Base-by-base conservation (phyloP, 1,139 yeast species). In the Debaryomyces coudertii region DNA sequence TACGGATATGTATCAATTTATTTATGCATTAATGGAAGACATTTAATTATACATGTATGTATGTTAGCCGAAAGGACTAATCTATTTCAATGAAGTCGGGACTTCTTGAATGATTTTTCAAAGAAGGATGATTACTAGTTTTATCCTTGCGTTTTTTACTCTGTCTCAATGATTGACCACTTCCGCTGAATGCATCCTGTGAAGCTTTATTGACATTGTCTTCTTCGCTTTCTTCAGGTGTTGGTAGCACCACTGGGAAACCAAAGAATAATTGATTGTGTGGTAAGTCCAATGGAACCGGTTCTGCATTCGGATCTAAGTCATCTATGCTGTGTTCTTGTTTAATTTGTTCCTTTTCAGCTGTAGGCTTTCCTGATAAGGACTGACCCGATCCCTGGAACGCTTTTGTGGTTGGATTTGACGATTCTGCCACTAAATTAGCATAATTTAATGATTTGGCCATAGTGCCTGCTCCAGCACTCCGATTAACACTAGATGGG, bases 201-300 rank as follows among this genome's bases (percentile, higher is more conserved):
- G 50, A 52, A 30, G 46, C 36, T 7, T 56, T 53, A 14, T 58
- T 54, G 9, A 63, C 62, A 11, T 18, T 18, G 29, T 70, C 72
- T 9, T 61, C 61, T 11, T 68, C 73, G 0, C 63, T 67, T 24
- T 69, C 76, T 38, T 73, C 80, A 11, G 74, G 77, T 15, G 76
- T 77, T 7, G 90, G 86, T n/a, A 90, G 84, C 3, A 83, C 79
- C 4, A 88, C 81, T 0, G 98, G 97, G 63, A 85, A 93, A 1
- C 99, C 99, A 65, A 95, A 92, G 62, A 93, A 93, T 15, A 93
- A 73, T 62, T 90, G 95, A 25, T 96, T 96, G 33, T 78, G 85
- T 0, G 97, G 96, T 38, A 93, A 70, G 12, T 74, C 68, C 45
- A 93, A 69, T 11, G 95, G 87, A 1, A 83, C 87, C 1, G 95